Evolutionary conservation across 805 yeast species (phyloP).

Genomic region (Starmerella geochares): DNA sequence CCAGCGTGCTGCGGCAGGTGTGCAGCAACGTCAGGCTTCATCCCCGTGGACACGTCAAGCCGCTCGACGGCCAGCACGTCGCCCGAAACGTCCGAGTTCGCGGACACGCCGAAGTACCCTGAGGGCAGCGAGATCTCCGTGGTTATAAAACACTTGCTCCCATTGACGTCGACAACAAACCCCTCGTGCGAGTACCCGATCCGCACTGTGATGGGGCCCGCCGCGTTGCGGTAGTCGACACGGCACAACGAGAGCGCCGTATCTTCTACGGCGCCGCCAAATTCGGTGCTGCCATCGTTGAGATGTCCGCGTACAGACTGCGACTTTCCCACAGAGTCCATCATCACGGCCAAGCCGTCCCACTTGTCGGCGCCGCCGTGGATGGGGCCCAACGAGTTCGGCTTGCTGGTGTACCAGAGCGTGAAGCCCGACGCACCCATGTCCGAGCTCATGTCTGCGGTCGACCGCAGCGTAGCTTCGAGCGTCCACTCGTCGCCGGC

Average conservation of each 20-base stretch:
- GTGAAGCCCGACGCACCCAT: constrained; percentile 32
- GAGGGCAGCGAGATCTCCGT: constrained; percentile 30
- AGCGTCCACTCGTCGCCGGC: constrained; percentile 31
- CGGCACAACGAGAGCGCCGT: constrained; percentile 33
- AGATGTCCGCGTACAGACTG: constrained; percentile 35
- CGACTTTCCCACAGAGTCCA: constrained; percentile 29
- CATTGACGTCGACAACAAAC: constrained; percentile 34
- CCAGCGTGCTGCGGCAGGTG: constrained; percentile 18
- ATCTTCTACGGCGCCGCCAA: constrained; percentile 25
- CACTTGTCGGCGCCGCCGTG: constrained; percentile 33
- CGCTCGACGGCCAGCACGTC: constrained; percentile 21
- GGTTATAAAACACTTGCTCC: constrained; percentile 32
- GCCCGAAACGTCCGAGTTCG: constrained; percentile 23
- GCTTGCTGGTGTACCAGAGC: constrained; percentile 31
- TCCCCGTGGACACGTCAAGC: constrained; percentile 14
- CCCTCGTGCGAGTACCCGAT: constrained; percentile 30
- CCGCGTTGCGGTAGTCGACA: constrained; percentile 31
- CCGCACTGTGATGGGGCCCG: constrained; percentile 26
- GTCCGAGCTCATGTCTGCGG: constrained; percentile 14
- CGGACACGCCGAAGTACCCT: constrained; percentile 32
- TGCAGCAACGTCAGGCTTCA: constrained; percentile 15
- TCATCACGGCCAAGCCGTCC: constrained; percentile 36
- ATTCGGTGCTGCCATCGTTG: constrained; percentile 32
- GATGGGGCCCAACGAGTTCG: constrained; percentile 29
- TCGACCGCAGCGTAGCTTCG: constrained; percentile 29